These are phyloP conservation scores for Wilcoxina mikolae DNA, from an alignment of 495 filamentous ascomycete genomes.

Conservation along the genomic window DNA sequence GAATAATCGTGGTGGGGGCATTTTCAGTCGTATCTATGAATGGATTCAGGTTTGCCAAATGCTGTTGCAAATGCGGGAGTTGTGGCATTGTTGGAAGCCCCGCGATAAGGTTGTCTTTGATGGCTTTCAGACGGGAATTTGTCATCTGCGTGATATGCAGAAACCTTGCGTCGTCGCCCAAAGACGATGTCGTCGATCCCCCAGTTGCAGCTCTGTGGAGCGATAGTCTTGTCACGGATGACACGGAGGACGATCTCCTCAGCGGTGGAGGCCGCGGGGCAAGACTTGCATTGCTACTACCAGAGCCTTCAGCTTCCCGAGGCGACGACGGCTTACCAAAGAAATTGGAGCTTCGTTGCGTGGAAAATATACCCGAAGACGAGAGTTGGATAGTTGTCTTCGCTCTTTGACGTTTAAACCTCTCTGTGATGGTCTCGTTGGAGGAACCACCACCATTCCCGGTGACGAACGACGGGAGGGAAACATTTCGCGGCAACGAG, in stretches of 20 bases:
- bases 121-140: slow-evolving; percentile 80
- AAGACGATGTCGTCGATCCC: slow-evolving; percentile 55
- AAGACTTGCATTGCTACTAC: too few species aligned
- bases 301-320: too few species aligned
- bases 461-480: slow-evolving; percentile 1
- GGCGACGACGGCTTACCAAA: slow-evolving; percentile 4
- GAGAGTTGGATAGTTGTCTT: not conserved
- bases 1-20: slow-evolving; percentile 14
- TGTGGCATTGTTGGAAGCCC: slow-evolving; percentile 55
- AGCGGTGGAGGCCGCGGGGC: not conserved
- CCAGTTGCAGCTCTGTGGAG: not conserved
- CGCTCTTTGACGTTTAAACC: not conserved
- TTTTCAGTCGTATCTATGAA: slow-evolving; percentile 33
- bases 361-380: not conserved
- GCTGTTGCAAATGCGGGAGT: slow-evolving; percentile 46
- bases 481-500: not conserved
- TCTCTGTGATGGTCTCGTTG: not conserved
- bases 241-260: slow-evolving; percentile 6
- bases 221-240: slow-evolving; percentile 2
- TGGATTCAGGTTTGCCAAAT: slow-evolving; percentile 34
- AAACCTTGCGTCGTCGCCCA: slow-evolving; percentile 78
- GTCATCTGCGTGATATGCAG: slow-evolving; percentile 61
- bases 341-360: not conserved
- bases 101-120: slow-evolving; percentile 64
- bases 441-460: not conserved